Conservation (phyloP, 1,139 yeast genomes). For the Zygosaccharomyces sapae region DNA sequence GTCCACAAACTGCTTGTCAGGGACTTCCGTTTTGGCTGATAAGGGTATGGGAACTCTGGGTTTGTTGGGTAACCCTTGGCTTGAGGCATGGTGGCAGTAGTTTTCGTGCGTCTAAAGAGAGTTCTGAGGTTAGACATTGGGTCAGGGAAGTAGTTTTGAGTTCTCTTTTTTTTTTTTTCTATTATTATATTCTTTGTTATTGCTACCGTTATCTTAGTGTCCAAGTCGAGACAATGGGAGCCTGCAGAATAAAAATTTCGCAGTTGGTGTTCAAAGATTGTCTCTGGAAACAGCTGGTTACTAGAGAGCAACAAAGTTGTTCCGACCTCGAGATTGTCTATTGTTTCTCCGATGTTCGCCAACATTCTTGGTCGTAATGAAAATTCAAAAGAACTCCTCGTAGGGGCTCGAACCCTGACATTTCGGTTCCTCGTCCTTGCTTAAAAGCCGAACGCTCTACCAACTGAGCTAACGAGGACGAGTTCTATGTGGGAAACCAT, state of each 20-base stretch:
- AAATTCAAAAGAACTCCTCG: conserved; percentile 38
- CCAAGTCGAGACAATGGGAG: too few relatives aligned
- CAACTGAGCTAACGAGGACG: conserved; percentile 34
- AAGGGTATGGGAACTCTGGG: conserved; percentile 22
- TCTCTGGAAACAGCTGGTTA: too few relatives aligned
- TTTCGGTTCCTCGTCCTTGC: conserved; percentile 13
- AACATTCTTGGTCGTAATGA: background rate
- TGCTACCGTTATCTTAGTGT: too few relatives aligned
- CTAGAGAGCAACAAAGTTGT: too few relatives aligned
- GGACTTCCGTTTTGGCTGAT: conserved; percentile 24
- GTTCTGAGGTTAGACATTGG: background rate
- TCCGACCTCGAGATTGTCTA: too few relatives aligned
- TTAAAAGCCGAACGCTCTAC: conserved; percentile 36
- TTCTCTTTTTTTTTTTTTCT: background rate
- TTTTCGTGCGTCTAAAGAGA: background rate
- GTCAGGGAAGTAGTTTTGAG: too few relatives aligned
- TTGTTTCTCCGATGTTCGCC: too few relatives aligned
- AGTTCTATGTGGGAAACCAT: conserved; percentile 34
- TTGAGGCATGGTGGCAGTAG: background rate
- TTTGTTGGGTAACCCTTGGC: background rate
- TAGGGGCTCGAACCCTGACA: conserved; percentile 41
- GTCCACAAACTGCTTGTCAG: conserved; percentile 26
- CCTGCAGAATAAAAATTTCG: too few relatives aligned
- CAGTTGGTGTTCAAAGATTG: too few relatives aligned
- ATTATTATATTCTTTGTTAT: too few relatives aligned